Evolutionary conservation across 2,329 filamentous ascomycete species (phyloP), one percentile per base, ranked within the genome.

Genomic region (Ascosphaera acerosa): DNA sequence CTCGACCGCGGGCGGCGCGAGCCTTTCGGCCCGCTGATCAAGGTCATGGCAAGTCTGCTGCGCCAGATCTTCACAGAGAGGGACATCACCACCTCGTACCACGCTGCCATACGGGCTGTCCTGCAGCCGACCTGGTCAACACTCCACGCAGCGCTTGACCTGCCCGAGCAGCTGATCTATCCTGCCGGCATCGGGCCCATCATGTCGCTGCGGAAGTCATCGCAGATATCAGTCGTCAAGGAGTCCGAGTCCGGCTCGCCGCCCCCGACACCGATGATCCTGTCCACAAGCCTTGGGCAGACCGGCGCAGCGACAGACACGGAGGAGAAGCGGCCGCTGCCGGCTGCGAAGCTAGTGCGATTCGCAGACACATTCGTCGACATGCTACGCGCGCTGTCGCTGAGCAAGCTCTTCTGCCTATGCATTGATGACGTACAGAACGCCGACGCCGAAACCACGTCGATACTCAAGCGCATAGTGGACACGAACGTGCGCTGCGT

Each of bases 391-490:
- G 66, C 89, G 26, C 70, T 94, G 33, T 75, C 78, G 0, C 62
- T 71, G 14, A 71, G 82, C 46, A 87, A 82, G 42, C 70, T 91
- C 42, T 81, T 91, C 33, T 89, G 78, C 44, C 71, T 91, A 41
- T 81, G 72, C 41, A 54, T 92, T 17, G 84, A 92, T 44, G 84
- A 92, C 49, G 55, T 92, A 18, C 81, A 92, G 42, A 87, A 80
- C 48, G 80, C 81, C 4, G 84, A 92, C 45, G 67, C 75, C 16
- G 84, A 92, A 48, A 87, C 76, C 10, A 54, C 87, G 30, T 78
- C 90, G 35, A 58, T 92, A 32, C 72, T 92, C 23, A 65, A 72
- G 10, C 73, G 81, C 42, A 80, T 92, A 32, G 68, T 90, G 33
- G 61, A 63, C 31, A 70, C 74, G 1, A 73, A 74, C 38, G 66